These are phyloP conservation scores for Cladophialophora bantiana DNA, from an alignment of 2,329 filamentous ascomycete species.

Conservation along the genomic window DNA sequence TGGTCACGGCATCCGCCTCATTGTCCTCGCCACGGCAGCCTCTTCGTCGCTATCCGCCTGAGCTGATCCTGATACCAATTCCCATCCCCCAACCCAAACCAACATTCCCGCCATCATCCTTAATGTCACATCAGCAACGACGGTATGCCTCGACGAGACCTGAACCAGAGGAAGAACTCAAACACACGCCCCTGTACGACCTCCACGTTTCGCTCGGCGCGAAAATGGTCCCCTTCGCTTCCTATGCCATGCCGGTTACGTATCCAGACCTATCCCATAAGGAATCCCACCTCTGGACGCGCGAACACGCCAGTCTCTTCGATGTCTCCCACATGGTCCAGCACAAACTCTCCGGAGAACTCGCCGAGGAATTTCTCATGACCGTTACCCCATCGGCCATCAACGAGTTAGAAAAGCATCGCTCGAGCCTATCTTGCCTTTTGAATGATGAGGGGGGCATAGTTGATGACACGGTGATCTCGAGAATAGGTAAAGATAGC, in stretches of 20 bases:
- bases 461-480: slow-evolving; percentile 92
- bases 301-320: slow-evolving; percentile 86
- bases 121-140: slow-evolving; percentile 3
- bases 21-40: slow-evolving; percentile 10
- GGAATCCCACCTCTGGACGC: slow-evolving; percentile 89
- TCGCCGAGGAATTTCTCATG: slow-evolving; percentile 81
- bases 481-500: slow-evolving; percentile 72
- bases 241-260: slow-evolving; percentile 90
- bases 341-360: slow-evolving; percentile 81
- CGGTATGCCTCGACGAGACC: slow-evolving; percentile 24
- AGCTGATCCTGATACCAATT: slow-evolving; percentile 8
- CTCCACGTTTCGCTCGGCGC: slow-evolving; percentile 78
- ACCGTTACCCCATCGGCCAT: slow-evolving; percentile 80
- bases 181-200: slow-evolving; percentile 75
- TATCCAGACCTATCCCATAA: slow-evolving; percentile 78
- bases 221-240: slow-evolving; percentile 97
- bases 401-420: slow-evolving; percentile 67
- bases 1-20: slow-evolving; percentile 15
- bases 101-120: background rate
- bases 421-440: slow-evolving; percentile 83
- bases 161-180: slow-evolving; percentile 38
- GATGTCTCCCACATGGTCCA: slow-evolving; percentile 97
- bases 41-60: background rate
- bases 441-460: slow-evolving; percentile 89
- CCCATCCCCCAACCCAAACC: slow-evolving; percentile 2